These are phyloP conservation scores for Centaurea solstitialis DNA, from an alignment of 129 eudicot species.

Conservation along the genomic window DNA sequence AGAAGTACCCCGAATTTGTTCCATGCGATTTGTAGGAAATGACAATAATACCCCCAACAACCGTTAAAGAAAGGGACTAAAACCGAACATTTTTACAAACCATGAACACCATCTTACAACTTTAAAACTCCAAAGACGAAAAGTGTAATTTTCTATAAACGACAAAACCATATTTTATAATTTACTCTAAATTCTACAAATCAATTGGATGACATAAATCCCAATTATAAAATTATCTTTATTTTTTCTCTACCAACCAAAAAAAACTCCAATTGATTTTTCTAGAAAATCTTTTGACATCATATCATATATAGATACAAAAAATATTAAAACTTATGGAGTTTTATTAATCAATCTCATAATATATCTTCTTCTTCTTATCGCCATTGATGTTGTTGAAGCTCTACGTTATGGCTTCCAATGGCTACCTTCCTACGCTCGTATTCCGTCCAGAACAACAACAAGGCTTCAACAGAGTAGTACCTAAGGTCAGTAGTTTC, in stretches of 20 bases:
- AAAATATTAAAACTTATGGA: slow-evolving; percentile 13
- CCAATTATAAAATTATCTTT: neutral
- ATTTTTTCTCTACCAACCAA: slow-evolving; percentile 35
- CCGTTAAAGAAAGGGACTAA: too few species aligned
- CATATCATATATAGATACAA: slow-evolving; percentile 24
- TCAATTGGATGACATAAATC: slow-evolving; percentile 35
- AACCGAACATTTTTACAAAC: too few species aligned
- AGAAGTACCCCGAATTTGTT: too few species aligned
- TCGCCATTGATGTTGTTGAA: slow-evolving; percentile 38
- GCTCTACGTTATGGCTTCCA: slow-evolving; percentile 67
- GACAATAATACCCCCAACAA: too few species aligned
- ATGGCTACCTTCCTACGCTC: slow-evolving; percentile 57
- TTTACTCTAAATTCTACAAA: too few species aligned
- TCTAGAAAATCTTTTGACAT: too few species aligned
- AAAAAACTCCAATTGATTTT: slow-evolving; percentile 33
- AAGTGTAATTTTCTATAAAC: too few species aligned
- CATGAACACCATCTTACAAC: too few species aligned
- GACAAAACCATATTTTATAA: too few species aligned
- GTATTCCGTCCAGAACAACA: slow-evolving; percentile 48
- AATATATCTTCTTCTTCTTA: slow-evolving; percentile 13
- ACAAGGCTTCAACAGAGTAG: slow-evolving; percentile 32
- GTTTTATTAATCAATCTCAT: neutral
- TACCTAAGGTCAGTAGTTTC: slow-evolving; percentile 46
- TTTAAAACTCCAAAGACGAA: too few species aligned
- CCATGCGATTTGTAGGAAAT: too few species aligned